These are phyloP conservation scores for Neodidymelliopsis sp. DNA, from an alignment of 2,329 filamentous ascomycete genomes.

Conservation along the genomic window DNA sequence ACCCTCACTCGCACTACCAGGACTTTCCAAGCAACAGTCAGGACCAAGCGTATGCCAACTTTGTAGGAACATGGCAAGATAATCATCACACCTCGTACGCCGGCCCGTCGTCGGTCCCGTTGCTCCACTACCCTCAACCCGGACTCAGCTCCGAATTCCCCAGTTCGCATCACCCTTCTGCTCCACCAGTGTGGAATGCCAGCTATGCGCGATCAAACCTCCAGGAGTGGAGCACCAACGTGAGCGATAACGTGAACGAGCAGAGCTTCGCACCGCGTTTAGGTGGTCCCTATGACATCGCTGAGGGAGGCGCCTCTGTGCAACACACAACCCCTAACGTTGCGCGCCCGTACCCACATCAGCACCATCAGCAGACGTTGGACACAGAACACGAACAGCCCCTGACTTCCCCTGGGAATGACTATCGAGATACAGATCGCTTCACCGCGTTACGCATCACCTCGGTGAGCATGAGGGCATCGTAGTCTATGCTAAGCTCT, in stretches of 20 bases:
- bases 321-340: constrained; percentile 22
- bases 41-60: constrained; percentile 27
- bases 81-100: constrained; percentile 31
- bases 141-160: constrained; percentile 32
- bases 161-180: constrained; percentile 26
- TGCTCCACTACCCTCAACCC: constrained; percentile 36
- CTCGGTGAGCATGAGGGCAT: constrained; percentile 30
- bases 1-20: constrained; percentile 39
- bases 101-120: constrained; percentile 33
- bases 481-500: constrained; percentile 20
- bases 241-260: constrained; percentile 16
- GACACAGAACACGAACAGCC: constrained; percentile 11
- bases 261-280: constrained; percentile 19
- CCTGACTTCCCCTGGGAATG: constrained; percentile 19
- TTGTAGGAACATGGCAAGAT: constrained; percentile 36
- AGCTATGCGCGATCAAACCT: constrained; percentile 25
- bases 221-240: constrained; percentile 29
- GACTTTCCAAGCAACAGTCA: constrained; percentile 27
- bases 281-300: constrained; percentile 26
- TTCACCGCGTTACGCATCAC: constrained; percentile 28
- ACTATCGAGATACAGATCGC: constrained; percentile 24
- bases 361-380: constrained; percentile 19
- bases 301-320: constrained; percentile 26
- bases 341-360: constrained; percentile 25
- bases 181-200: constrained; percentile 29